Evolutionary conservation across 306 rosid species (phyloP).

Genomic region (Dalbergia cochinchinensis): DNA sequence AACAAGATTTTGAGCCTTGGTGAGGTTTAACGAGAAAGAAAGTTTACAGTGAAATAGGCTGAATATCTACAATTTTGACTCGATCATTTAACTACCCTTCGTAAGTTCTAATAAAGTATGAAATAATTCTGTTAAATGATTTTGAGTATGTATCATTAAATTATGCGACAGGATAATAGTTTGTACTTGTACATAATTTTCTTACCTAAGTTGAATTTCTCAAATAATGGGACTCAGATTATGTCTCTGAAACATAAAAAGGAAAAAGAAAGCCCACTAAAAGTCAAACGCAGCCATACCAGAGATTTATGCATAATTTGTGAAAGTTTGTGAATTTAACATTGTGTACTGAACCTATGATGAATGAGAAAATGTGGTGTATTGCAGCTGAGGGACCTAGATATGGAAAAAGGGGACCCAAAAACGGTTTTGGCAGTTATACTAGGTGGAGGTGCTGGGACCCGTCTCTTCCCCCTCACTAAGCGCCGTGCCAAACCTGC

Average conservation of each 20-base stretch:
- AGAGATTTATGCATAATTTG: slow-evolving; percentile 3
- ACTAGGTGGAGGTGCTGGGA: slow-evolving; percentile 98
- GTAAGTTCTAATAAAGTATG: too few relatives aligned
- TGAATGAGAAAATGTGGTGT: slow-evolving; percentile 45
- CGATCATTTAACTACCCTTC: too few relatives aligned
- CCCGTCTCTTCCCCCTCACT: slow-evolving; percentile 96
- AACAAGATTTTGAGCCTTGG: not conserved
- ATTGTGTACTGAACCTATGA: not conserved
- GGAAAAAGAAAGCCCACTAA: too few relatives aligned
- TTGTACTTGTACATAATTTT: too few relatives aligned
- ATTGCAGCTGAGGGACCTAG: slow-evolving; percentile 72
- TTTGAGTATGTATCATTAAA: too few relatives aligned
- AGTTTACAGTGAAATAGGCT: not conserved
- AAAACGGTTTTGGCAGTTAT: slow-evolving; percentile 83
- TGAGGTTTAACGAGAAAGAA: not conserved
- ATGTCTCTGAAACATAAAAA: too few relatives aligned
- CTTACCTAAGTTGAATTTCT: too few relatives aligned
- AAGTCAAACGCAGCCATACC: too few relatives aligned
- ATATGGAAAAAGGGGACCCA: slow-evolving; percentile 65
- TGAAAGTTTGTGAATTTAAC: not conserved
- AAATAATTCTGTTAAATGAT: too few relatives aligned
- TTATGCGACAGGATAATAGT: too few relatives aligned
- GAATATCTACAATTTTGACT: not conserved
- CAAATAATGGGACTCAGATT: too few relatives aligned
- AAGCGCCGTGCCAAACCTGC: slow-evolving; percentile 97